Conservation (phyloP, 495 filamentous ascomycete genomes). For the Astrocystis sublimbata region DNA sequence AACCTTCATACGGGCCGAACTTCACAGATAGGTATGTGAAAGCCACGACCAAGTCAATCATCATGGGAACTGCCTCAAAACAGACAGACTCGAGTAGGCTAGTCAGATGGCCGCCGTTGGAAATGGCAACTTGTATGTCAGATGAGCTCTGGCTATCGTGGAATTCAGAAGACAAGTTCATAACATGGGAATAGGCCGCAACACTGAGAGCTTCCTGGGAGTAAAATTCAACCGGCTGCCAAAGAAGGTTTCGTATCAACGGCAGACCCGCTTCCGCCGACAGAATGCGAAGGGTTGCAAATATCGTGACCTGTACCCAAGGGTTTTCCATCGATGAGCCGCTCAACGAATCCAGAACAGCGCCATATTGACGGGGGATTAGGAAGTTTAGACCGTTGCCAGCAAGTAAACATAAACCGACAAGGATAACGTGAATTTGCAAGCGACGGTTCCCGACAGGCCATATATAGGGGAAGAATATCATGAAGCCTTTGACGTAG, state of each 20-base stretch:
- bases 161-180: conserved; percentile 77
- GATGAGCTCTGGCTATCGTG: conserved; percentile 73
- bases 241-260: conserved; percentile 58
- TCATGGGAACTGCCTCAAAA: conserved; percentile 68
- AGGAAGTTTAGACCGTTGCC: conserved; percentile 64
- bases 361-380: conserved; percentile 66
- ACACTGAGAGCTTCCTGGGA: conserved; percentile 60
- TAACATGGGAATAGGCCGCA: conserved; percentile 72
- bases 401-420: conserved; percentile 61
- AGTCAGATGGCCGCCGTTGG: conserved; percentile 63
- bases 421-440: conserved; percentile 57
- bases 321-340: conserved; percentile 44
- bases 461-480: conserved; percentile 68
- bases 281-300: conserved; percentile 54
- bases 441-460: conserved; percentile 56
- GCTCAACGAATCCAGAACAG: conserved; percentile 58
- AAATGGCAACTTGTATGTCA: conserved; percentile 67
- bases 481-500: conserved; percentile 61
- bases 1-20: conserved; percentile 73
- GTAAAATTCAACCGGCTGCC: conserved; percentile 67
- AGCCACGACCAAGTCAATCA: conserved; percentile 69
- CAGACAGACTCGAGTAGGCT: conserved; percentile 65
- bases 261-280: conserved; percentile 59
- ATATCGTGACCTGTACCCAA: conserved; percentile 57
- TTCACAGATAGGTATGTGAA: conserved; percentile 67